These are phyloP conservation scores for Peterozyma toletana DNA, from an alignment of 805 yeast species.

Conservation along the genomic window DNA sequence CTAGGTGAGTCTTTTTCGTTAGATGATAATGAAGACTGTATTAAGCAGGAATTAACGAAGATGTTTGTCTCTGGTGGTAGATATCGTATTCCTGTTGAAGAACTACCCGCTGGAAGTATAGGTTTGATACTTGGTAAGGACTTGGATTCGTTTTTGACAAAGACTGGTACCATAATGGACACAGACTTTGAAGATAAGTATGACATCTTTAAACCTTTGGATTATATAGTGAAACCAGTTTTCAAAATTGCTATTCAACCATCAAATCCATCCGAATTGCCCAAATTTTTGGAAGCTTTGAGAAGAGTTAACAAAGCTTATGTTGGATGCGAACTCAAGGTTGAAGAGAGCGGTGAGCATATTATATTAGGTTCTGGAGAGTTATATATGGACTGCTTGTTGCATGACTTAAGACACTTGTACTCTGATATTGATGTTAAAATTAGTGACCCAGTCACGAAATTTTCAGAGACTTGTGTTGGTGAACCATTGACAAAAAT, in stretches of 20 bases:
- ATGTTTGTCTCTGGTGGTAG: conserved; percentile 62
- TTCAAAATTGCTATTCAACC: conserved; percentile 85
- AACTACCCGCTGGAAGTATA: conserved; percentile 58
- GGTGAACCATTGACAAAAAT: conserved; percentile 64
- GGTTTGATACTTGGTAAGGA: conserved; percentile 56
- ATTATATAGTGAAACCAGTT: conserved; percentile 46
- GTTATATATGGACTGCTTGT: conserved; percentile 72
- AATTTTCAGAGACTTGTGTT: conserved; percentile 69
- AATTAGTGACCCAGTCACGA: conserved; percentile 78
- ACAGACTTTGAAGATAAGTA: conserved; percentile 15
- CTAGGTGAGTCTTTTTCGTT: conserved; percentile 46
- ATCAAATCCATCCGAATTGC: conserved; percentile 67
- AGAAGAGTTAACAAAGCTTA: conserved; percentile 56
- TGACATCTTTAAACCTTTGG: conserved; percentile 31
- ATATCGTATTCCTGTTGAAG: conserved; percentile 48
- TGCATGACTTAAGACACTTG: conserved; percentile 65
- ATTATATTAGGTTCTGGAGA: conserved; percentile 81
- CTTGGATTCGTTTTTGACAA: conserved; percentile 45
- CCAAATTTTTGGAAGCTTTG: conserved; percentile 65
- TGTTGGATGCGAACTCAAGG: conserved; percentile 58
- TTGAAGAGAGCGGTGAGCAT: conserved; percentile 88
- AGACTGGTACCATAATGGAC: conserved; percentile 52
- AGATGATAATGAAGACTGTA: conserved; percentile 47
- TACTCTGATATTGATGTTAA: conserved; percentile 65
- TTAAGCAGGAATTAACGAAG: conserved; percentile 29